phyloP scores from a whole-genome alignment of 371 early-diverging fungal species.

The Thermomucor indicae-seudaticae region DNA sequence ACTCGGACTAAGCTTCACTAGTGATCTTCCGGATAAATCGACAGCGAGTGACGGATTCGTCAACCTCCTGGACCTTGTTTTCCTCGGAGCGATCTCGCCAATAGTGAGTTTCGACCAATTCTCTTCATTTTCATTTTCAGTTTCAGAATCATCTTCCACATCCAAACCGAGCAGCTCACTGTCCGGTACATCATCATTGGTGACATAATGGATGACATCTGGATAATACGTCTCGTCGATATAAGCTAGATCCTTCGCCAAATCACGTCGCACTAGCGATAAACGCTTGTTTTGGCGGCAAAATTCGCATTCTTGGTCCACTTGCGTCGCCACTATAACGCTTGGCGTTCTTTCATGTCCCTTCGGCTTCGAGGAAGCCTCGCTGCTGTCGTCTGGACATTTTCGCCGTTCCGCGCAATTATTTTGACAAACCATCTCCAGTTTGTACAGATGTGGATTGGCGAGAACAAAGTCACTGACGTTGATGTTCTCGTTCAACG shows the following conservation, averaged over 20 bases:
- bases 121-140: constrained; percentile 8
- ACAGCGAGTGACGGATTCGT: constrained; percentile 19
- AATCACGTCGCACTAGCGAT: constrained; percentile 24
- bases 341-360: neutral
- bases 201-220: constrained; percentile 16
- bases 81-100: constrained; percentile 21
- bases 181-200: constrained; percentile 10
- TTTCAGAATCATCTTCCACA: constrained; percentile 6
- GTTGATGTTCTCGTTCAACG: constrained; percentile 1
- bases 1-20: constrained; percentile 37
- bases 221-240: constrained; percentile 43
- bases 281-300: constrained; percentile 26
- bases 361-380: neutral
- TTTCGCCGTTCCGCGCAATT: constrained; percentile 2
- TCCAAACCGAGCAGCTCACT: constrained; percentile 2
- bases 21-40: constrained; percentile 28
- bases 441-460: constrained; percentile 33
- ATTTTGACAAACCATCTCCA: constrained; percentile 25
- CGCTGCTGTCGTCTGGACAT: neutral
- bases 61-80: constrained; percentile 10
- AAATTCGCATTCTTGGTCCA: constrained; percentile 15
- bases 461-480: constrained; percentile 25
- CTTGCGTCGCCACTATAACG: constrained; percentile 14
- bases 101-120: constrained; percentile 31
- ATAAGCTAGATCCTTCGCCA: constrained; percentile 34